Evolutionary conservation across 768 basidiomycete species (phyloP), one percentile per base, ranked within the genome.

Genomic region (Clitopilus hobsonii): DNA sequence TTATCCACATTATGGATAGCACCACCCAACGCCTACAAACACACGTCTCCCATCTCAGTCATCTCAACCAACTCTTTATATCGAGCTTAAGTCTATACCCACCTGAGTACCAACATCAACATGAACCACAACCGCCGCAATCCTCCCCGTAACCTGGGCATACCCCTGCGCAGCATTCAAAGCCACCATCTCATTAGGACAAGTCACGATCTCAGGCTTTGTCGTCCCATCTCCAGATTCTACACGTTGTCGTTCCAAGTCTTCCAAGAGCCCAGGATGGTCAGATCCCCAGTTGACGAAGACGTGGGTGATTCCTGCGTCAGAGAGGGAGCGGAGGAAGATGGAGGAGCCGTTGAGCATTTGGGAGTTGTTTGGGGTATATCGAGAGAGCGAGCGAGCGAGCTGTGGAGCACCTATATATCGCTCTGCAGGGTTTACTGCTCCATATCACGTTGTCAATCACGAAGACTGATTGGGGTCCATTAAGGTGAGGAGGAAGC

Each of bases 201-300:
- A 86, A 1, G 82, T 88, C 18, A 89, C 71, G 49, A 90, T 77
- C 55, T 74, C 65, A 52, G 0, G 79, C 78, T 20, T 65, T 58
- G 24, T 70, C 66, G 6, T 30, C 29, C 29, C 29, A 14, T 36
- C 32, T n/a, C 57, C 61, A 1, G 26, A 27, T 18, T 51, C 26
- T 55, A 65, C 63, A 3, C 82, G 74, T 57, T 86, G 83, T 20
- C 83, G 72, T 53, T 79, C 78, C 7, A 90, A 74, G 27, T 88
- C 88, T 60, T 89, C 88, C 22, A 89, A 74, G 13, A 90, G 65
- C 0, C 82, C 86, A 0, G 86, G 84, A 60, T 89, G 88, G 60
- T 90, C 88, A 0, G 84, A 86, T 1, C 88, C 88, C 83, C 88
- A 88, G 70, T 89, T 89, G 16, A 83, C 85, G 61, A 88, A 87